Base-by-base conservation (phyloP, 805 yeast species). In the Clavispora asparagi region DNA sequence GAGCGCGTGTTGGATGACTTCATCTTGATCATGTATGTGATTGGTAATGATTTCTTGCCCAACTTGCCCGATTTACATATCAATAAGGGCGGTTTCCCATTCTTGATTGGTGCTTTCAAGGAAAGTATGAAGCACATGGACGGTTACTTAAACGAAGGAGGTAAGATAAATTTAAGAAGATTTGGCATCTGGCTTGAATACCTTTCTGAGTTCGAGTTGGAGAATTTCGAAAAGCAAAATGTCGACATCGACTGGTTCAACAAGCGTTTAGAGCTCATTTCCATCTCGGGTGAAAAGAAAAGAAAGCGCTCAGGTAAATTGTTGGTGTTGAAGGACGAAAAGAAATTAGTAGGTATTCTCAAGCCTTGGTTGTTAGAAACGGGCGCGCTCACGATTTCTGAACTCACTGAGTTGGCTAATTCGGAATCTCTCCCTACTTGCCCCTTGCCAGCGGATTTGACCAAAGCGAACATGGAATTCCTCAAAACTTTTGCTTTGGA, bases 31-130 rank as follows among this genome's bases (percentile, higher is more conserved):
- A 80, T 89, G 84, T 91, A 88, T 61, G 96, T 94, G 50, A 88
- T 94, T 57, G 99, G 99, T 58, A 94, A 94, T 62, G 99, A 94
- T 76, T 94, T 94, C 82, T 77, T 94, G 60, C 99, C 99, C 25
- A 88, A 94, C 62, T 77, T 95, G 56, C 99, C 99, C 0, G 96
- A 91, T 65, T 74, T 94, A 56, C 91, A 88, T 63, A 77, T 94
- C 54, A 91, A 90, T 62, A 94, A 91, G 57, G 98, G 97, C 56
- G 99, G 98, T 0, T 87, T 94, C 71, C 96, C 98, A n/a, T 77
- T 90, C 28, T 74, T 94, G 58, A 74, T 94, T 55, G 88, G 84
- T 51, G 85, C 97, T 13, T 94, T 94, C 70, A 94, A 91, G 63
- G 82, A 81, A 58, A 81, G 91, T 26, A 72, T 94, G 60, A 75